phyloP scores from a whole-genome alignment of 192 early-diverging fungal species.

The Coemansia sp. region DNA sequence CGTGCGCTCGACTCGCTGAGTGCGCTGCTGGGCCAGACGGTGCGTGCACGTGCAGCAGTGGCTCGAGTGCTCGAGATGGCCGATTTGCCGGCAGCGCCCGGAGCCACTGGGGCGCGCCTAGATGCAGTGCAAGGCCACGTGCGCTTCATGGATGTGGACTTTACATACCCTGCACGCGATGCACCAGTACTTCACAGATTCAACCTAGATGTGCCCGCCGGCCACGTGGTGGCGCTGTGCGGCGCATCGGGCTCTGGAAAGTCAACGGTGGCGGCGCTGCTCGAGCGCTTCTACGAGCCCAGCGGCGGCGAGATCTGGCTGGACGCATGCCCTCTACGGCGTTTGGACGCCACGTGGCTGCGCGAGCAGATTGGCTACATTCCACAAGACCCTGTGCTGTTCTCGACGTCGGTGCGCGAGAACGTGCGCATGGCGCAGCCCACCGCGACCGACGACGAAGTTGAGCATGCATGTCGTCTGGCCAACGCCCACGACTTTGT shows the following conservation, averaged over 20 bases:
- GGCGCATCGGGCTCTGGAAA: constrained; percentile 64
- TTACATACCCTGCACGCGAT: constrained; percentile 55
- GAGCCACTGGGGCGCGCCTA: constrained; percentile 39
- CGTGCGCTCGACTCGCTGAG: constrained; percentile 62
- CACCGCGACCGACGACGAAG: constrained; percentile 62
- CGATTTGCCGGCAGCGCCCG: constrained; percentile 43
- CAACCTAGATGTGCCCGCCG: constrained; percentile 50
- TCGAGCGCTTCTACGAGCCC: constrained; percentile 81
- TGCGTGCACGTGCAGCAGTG: constrained; percentile 57
- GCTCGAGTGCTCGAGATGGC: constrained; percentile 59
- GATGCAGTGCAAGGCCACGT: constrained; percentile 51
- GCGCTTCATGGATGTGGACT: constrained; percentile 56
- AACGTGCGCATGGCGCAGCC: constrained; percentile 70
- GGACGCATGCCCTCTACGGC: constrained; percentile 61
- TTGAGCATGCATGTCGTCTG: constrained; percentile 66
- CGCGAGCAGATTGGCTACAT: constrained; percentile 71
- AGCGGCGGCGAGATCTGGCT: constrained; percentile 61
- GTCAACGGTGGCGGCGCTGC: constrained; percentile 68
- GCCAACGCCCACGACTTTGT: constrained; percentile 79
- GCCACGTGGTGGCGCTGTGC: constrained; percentile 51
- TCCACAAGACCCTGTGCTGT: constrained; percentile 77
- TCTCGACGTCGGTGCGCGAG: constrained; percentile 73
- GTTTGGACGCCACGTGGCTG: constrained; percentile 63
- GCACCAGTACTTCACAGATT: constrained; percentile 39
- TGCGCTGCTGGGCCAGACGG: constrained; percentile 59